Percentiles rank a stretch among this genome's conserved stretches.
Conservation (phyloP, 139 green algal genomes). For the Ulvella scutata region DNA sequence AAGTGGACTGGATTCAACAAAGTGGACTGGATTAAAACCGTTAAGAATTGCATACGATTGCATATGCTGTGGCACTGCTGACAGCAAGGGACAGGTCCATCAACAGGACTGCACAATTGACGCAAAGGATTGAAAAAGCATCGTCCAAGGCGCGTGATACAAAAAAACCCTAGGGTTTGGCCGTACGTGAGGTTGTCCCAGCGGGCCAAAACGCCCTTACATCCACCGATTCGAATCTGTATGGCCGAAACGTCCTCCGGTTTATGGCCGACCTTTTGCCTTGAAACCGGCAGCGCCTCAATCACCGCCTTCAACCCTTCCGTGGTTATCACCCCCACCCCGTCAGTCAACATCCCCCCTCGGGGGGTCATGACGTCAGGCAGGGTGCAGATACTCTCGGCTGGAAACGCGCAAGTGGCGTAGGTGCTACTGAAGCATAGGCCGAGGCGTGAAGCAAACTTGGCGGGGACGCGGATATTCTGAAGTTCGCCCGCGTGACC, state of each 20-base stretch:
- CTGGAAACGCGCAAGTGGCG: conserved; percentile 3
- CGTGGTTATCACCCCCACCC: conserved; percentile 21
- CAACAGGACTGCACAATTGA: not conserved
- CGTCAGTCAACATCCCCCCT: conserved; percentile 29
- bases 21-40: not conserved
- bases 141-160: not conserved
- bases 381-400: not conserved
- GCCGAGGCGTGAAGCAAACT: conserved; percentile 26
- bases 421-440: conserved; percentile 31
- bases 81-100: not conserved
- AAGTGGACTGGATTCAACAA: not conserved
- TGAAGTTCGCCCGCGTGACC: conserved; percentile 18
- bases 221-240: conserved; percentile 20
- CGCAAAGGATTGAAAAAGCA: not conserved
- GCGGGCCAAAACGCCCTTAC: conserved; percentile 21
- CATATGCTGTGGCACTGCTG: not conserved
- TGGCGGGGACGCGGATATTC: conserved; percentile 10
- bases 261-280: not conserved
- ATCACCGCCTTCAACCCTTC: conserved; percentile 9
- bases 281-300: not conserved
- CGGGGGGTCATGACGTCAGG: conserved; percentile 15
- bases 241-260: conserved; percentile 10
- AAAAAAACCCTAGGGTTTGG: conserved; percentile 7
- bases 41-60: not conserved
- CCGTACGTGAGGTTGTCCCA: not conserved